These are phyloP conservation scores for Alternaria ventricosa DNA, from an alignment of 2,329 filamentous ascomycete species.

Conservation along the genomic window DNA sequence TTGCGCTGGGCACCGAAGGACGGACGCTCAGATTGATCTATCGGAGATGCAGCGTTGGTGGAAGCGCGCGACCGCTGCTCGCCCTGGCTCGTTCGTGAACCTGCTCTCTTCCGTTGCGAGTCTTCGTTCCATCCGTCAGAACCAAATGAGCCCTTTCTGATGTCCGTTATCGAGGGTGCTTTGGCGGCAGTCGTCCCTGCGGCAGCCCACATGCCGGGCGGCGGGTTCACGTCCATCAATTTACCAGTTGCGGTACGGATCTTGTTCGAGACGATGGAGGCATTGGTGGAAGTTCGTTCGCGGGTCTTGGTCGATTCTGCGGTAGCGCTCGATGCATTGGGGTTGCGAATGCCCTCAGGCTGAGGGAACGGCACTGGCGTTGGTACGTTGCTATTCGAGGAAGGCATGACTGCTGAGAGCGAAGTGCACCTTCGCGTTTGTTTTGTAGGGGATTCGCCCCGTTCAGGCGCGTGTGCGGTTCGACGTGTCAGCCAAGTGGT, in stretches of 20 bases:
- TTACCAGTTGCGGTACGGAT: conserved; percentile 47
- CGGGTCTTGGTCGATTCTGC: conserved; percentile 25
- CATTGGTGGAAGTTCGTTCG: conserved; percentile 38
- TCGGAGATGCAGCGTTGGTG: conserved; percentile 6
- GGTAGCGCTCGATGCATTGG: conserved; percentile 12
- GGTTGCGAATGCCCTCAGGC: conserved; percentile 22
- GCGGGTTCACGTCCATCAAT: conserved; percentile 47
- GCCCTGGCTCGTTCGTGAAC: conserved; percentile 33
- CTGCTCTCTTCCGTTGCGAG: conserved; percentile 32
- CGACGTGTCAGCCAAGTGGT: conserved; percentile 19
- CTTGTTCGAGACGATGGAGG: conserved; percentile 40
- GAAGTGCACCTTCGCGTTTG: background rate
- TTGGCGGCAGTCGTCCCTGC: conserved; percentile 50
- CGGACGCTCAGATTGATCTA: conserved; percentile 14
- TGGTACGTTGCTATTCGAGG: conserved; percentile 23
- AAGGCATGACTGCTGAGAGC: conserved; percentile 25
- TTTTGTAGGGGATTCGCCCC: conserved; percentile 7
- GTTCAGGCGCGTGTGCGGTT: conserved; percentile 6
- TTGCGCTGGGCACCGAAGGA: conserved; percentile 2
- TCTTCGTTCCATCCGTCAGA: conserved; percentile 44
- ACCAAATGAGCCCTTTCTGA: conserved; percentile 48
- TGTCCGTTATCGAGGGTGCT: conserved; percentile 53
- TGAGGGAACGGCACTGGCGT: conserved; percentile 40
- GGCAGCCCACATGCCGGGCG: conserved; percentile 55
- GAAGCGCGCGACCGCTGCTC: conserved; percentile 20